phyloP scores from a whole-genome alignment of 139 green algal species.

The Gonium pectorale region DNA sequence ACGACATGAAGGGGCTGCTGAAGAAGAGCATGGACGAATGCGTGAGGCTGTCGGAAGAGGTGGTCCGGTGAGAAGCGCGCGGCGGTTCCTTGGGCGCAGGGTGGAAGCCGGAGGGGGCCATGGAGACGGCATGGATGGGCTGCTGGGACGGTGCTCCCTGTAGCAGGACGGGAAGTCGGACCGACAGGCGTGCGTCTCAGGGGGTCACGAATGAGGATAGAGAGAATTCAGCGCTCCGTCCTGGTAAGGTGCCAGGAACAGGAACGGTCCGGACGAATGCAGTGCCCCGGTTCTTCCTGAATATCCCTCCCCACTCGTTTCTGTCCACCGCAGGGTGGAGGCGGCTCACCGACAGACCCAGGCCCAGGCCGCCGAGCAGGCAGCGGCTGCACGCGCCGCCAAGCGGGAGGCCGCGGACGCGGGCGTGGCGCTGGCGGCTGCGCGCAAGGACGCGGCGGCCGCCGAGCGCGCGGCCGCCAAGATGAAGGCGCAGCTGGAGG shows the following conservation, averaged over 20 bases:
- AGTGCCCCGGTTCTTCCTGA: too few relatives aligned
- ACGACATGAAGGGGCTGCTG: slow-evolving; percentile 58
- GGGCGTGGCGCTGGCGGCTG: slow-evolving; percentile 3
- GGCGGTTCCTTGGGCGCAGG: not conserved
- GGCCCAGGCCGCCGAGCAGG: not conserved
- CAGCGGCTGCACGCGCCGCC: slow-evolving; percentile 32
- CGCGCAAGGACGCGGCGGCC: slow-evolving; percentile 20
- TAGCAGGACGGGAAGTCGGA: too few relatives aligned
- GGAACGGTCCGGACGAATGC: too few relatives aligned
- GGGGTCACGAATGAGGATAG: too few relatives aligned
- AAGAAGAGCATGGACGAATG: slow-evolving; percentile 66
- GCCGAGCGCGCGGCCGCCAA: slow-evolving; percentile 19
- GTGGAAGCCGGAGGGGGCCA: not conserved
- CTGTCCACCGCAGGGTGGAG: slow-evolving; percentile 23
- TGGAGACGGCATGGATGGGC: too few relatives aligned
- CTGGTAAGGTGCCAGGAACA: too few relatives aligned
- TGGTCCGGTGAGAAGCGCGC: slow-evolving; percentile 41
- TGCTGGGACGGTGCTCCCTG: too few relatives aligned
- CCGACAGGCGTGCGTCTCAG: too few relatives aligned
- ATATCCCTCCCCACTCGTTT: too few relatives aligned
- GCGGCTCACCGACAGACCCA: slow-evolving; percentile 8
- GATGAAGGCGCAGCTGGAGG: slow-evolving; percentile 22
- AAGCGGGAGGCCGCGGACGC: slow-evolving; percentile 48
- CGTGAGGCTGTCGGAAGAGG: slow-evolving; percentile 57
- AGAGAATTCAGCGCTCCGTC: too few relatives aligned